Conservation (phyloP, 345 rosid genomes). For the Kandelia obovata region DNA sequence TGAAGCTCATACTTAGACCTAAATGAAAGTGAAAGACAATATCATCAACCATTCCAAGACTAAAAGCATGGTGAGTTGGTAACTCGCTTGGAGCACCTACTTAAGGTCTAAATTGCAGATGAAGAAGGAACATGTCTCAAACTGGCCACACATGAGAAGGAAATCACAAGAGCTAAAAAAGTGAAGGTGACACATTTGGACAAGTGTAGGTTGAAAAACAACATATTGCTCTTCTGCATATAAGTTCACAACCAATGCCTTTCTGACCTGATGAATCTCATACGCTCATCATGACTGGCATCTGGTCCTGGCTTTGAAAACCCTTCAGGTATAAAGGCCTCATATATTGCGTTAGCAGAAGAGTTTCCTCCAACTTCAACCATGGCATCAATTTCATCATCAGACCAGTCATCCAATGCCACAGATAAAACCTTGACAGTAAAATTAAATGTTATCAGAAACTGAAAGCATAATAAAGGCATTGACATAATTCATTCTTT, state of each 20-base stretch:
- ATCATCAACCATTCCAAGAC: slow-evolving; percentile 12
- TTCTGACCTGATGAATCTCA: slow-evolving; percentile 69
- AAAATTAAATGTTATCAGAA: not conserved
- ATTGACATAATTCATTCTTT: not conserved
- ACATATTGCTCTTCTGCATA: not conserved
- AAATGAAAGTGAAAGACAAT: slow-evolving; percentile 22
- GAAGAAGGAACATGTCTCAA: not conserved
- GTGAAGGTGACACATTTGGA: not conserved
- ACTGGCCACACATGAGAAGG: not conserved
- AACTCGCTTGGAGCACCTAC: not conserved
- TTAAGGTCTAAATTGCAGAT: slow-evolving; percentile 11
- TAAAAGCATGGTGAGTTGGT: slow-evolving; percentile 11
- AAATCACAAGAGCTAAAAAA: not conserved
- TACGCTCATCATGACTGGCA: slow-evolving; percentile 71
- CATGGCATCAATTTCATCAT: slow-evolving; percentile 85
- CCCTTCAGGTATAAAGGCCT: slow-evolving; percentile 82
- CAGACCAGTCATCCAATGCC: slow-evolving; percentile 94
- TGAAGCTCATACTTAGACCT: slow-evolving; percentile 96
- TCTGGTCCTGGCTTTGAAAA: slow-evolving; percentile 74
- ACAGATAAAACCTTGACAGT: slow-evolving; percentile 78
- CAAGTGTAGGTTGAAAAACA: not conserved
- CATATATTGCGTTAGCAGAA: slow-evolving; percentile 83
- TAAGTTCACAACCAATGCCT: slow-evolving; percentile 3
- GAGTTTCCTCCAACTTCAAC: slow-evolving; percentile 92
- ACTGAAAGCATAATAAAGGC: not conserved